Conservation (phyloP, 176 grass and related monocot species). For the Leersia perrieri region DNA sequence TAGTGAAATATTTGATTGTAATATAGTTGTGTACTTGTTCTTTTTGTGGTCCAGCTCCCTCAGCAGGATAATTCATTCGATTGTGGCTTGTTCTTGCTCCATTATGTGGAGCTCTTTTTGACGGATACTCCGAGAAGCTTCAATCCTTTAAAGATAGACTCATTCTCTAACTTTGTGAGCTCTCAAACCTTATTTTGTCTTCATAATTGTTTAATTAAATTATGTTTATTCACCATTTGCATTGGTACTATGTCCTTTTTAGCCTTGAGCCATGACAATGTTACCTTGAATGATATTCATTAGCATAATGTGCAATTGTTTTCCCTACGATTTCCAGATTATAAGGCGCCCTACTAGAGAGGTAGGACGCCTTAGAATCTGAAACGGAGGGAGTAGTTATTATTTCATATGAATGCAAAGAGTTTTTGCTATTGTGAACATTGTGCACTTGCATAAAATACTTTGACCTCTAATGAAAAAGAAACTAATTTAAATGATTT, state of each 20-base stretch:
- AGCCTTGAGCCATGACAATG: background rate
- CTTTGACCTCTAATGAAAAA: background rate
- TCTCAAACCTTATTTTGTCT: conserved; percentile 19
- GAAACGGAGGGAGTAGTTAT: too few relatives aligned
- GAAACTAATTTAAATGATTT: background rate
- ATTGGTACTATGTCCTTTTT: conserved; percentile 8
- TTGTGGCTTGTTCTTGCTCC: conserved; percentile 90
- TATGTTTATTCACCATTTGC: conserved; percentile 7
- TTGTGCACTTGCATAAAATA: background rate
- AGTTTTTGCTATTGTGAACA: background rate
- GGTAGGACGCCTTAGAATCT: too few relatives aligned
- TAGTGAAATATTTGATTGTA: conserved; percentile 1
- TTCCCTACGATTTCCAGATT: background rate
- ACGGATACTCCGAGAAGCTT: conserved; percentile 69
- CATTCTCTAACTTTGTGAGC: conserved; percentile 81
- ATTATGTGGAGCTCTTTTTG: conserved; percentile 89
- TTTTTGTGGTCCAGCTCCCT: conserved; percentile 62
- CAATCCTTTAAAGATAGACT: conserved; percentile 66
- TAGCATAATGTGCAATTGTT: background rate
- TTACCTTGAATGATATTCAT: background rate
- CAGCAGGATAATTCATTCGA: conserved; percentile 99
- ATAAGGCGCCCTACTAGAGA: too few relatives aligned
- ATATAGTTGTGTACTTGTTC: conserved; percentile 22
- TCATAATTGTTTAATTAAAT: conserved; percentile 24
- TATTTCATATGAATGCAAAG: background rate